Base-by-base conservation (phyloP, 345 rosid species). In the Populus deltoides region DNA sequence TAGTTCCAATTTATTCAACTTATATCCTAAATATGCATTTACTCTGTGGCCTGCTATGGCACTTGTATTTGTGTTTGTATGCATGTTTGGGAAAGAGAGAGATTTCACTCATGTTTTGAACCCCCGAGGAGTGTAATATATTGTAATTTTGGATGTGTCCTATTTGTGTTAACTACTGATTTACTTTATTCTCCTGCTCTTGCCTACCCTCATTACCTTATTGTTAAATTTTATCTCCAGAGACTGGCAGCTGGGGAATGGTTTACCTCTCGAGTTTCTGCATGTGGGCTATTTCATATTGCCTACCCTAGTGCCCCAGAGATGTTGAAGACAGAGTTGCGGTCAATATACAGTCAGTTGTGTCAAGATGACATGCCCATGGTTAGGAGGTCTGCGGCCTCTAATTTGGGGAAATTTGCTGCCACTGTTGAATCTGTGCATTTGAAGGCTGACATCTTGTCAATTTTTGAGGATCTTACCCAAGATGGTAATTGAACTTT, bases 301-400 rank as follows among this genome's bases (percentile, higher is more conserved):
- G 97, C 92, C 27, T 95, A 95, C 79, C 93, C 97, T 27, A 89
- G 97, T 82, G 98, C 99, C 55, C 82, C 96, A 11, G 98, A 95
- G 73, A 63, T 72, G 83, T 63, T 86, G 82, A 93, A 92, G 83
- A 85, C 92, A 31, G 97, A 95, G 87, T 77, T 93, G 77, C 84
- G 97, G 78, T 83, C 91, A 17, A 75, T 85, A 79, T 95, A 91
- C 77, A 85, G 85, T 65, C 98, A 92, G 75, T 86, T 95, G 31
- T 95, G 99, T 85, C 97, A 93, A 88, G 98, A 95, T 87, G 99
- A 93, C 86, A 93, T 93, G 99, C 99, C 98, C 53, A 95, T 91
- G 98, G 99, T 93, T 78, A 90, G 99, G 79, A 93, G 97, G 87
- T 93, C 99, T 70, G 99, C 99, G 61, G 98, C 97, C 53, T 84